Percentiles rank a stretch among this genome's conserved stretches.
phyloP scores from a whole-genome alignment of 768 basidiomycete genomes.

The Boletus vermiculosoides region DNA sequence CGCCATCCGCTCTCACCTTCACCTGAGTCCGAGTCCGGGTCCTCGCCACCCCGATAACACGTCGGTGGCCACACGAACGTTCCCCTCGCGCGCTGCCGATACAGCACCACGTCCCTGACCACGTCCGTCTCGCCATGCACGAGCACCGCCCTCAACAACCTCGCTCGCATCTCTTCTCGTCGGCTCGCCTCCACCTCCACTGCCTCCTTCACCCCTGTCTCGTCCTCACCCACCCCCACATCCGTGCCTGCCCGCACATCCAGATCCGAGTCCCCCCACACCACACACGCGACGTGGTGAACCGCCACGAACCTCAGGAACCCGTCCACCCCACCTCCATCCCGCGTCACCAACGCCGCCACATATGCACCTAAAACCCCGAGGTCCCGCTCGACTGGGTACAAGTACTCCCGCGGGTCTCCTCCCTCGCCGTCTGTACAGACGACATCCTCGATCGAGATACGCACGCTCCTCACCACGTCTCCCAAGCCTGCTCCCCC shows the following conservation, averaged over 20 bases:
- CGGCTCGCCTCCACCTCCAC: slow-evolving; percentile 32
- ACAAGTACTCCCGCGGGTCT: slow-evolving; percentile 61
- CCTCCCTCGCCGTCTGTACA: slow-evolving; percentile 9
- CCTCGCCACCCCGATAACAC: slow-evolving; percentile 44
- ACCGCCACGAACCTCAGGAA: slow-evolving; percentile 68
- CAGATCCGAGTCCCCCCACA: slow-evolving; percentile 58
- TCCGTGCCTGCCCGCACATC: slow-evolving; percentile 23
- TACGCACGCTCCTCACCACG: slow-evolving; percentile 55
- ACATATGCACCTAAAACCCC: slow-evolving; percentile 66
- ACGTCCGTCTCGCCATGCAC: slow-evolving; percentile 46
- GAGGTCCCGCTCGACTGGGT: slow-evolving; percentile 64
- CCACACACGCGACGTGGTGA: slow-evolving; percentile 73
- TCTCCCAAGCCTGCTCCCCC: slow-evolving; percentile 5
- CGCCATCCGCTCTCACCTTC: slow-evolving; percentile 6
- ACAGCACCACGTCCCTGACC: slow-evolving; percentile 55
- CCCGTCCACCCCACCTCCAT: slow-evolving; percentile 39
- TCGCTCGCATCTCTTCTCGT: slow-evolving; percentile 29
- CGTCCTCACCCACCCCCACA: slow-evolving; percentile 12
- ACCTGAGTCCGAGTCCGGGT: background rate
- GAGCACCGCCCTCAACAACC: slow-evolving; percentile 52
- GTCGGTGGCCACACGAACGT: slow-evolving; percentile 44
- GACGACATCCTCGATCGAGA: slow-evolving; percentile 50
- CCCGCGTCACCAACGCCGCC: slow-evolving; percentile 41
- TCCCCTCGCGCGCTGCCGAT: slow-evolving; percentile 47
- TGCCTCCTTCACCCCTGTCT: slow-evolving; percentile 13